Base-by-base conservation (phyloP, 2,329 filamentous ascomycete genomes). In the Alternaria tenuissima region DNA sequence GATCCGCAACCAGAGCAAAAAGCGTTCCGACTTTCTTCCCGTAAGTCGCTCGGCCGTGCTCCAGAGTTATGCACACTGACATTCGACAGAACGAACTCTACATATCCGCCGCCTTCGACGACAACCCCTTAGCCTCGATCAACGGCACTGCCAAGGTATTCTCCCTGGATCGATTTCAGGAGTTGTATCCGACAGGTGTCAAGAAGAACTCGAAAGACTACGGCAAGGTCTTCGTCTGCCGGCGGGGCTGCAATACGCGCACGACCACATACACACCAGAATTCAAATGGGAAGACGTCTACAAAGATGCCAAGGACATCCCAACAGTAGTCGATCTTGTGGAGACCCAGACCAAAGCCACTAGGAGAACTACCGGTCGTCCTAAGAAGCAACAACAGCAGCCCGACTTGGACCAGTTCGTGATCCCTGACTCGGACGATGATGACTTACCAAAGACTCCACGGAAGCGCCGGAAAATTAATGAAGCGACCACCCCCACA, bases 221-320 rank as follows among this genome's bases (percentile, higher is more conserved):
- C 74, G 93, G 92, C 65, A 97, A 96, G 79, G 88, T 91, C 18
- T 98, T 98, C 72, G 81, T 98, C 49, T 98, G 95, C 74, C 89
- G 94, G 52, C 85, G 94, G 76, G 95, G 93, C 22, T 96, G 94
- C 73, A 96, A 96, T 74, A 91, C 92, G 12, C 85, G 93, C 59
- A 96, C 94, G 24, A 91, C 93, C 20, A 93, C 89, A 22, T 99
- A 98, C 76, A 97, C 94, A 0, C 88, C 95, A 14, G 93, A 97
- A 70, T 97, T 99, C 67, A 77, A 87, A 1, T 99, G 95, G 95
- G 93, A 97, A 74, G 88, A 97, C 43, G 80, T 96, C 2, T 96
- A 92, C 69, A 83, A 82, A 0, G 88, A 88, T n/a, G 83, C 83
- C 32, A 82, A 89, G n/a, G 86, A 90, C 64, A 83, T 97, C 30